phyloP scores from a whole-genome alignment of 257 asterid species.

The Capsicum rhomboideum region DNA sequence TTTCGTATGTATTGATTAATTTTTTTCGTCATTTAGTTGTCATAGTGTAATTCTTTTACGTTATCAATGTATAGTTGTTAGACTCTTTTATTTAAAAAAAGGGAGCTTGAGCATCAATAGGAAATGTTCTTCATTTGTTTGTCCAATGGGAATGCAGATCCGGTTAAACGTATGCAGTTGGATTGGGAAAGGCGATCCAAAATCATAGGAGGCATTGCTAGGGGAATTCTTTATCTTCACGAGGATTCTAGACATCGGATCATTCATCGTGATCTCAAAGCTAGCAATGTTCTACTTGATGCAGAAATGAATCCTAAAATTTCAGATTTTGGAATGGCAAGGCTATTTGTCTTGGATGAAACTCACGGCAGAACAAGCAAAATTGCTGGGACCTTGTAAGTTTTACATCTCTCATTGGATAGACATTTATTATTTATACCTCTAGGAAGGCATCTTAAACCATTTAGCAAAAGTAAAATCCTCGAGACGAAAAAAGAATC shows the following conservation, averaged over 20 bases:
- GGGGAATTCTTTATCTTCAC: not conserved
- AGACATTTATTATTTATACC: not conserved
- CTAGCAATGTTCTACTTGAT: not conserved
- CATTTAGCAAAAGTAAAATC: too few species aligned
- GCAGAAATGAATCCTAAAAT: not conserved
- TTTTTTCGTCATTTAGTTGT: not conserved
- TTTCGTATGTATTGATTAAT: constrained; percentile 9
- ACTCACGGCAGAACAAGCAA: not conserved
- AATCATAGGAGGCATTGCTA: not conserved
- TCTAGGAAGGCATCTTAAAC: too few species aligned
- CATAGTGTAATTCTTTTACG: too few species aligned
- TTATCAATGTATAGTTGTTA: too few species aligned
- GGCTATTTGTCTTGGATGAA: not conserved
- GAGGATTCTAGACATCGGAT: not conserved
- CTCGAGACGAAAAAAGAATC: too few species aligned
- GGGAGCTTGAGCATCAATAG: not conserved
- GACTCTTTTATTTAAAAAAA: too few species aligned
- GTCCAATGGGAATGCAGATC: not conserved
- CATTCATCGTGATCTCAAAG: not conserved
- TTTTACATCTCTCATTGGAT: not conserved
- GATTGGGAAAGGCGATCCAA: not conserved
- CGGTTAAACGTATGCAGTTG: not conserved
- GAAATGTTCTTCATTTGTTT: not conserved
- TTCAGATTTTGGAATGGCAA: not conserved
- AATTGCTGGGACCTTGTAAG: not conserved